Evolutionary conservation across 257 asterid genomes (phyloP), one percentile per base, ranked within the genome.

Genomic region (Thymus quinquecostatus): DNA sequence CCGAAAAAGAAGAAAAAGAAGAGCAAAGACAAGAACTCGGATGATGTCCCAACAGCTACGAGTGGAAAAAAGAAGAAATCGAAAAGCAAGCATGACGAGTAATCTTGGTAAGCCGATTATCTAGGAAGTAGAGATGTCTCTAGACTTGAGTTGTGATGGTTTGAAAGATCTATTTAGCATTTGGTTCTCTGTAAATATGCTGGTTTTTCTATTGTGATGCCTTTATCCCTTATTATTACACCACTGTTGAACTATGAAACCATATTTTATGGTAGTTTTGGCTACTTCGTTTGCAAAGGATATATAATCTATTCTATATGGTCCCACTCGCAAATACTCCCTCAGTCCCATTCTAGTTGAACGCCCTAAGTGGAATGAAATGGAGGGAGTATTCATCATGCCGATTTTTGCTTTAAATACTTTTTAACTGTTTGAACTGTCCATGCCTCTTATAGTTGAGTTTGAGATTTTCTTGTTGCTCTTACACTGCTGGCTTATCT

Each of bases 1-100:
- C 80, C 83, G 2, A 86, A 88, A 70, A 88, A 86, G 91, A 86
- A 88, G 77, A 88, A 90, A 49, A 89, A 86, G 84, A 89, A 74
- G 79, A 82, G 78, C 2, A 83, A 78, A 76, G 86, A 69, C 14
- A 89, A 72, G 49, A 66, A 34, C 34, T 73, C 40, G 3, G 92
- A 80, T 64, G 83, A 65, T 71, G 72, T 66, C 32, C 67, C 67
- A 33, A 73, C 76, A 66, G 77, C 81, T 0, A 80, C 77, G 1
- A 91, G 75, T 70, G 87, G 78, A 1, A 87, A 87, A 63, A 81
- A 79, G 88, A 83, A 83, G 78, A 85, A 83, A 77, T 76, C 86
- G 1, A 76, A 71, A 64, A 57, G 49, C 12, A 21, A 53, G 21
- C 58, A 21, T 32, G 85, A 85, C 54, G 87, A 38, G 41, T 38